Conservation (phyloP, 495 filamentous ascomycete genomes). For the Baudoinia panamericana region DNA sequence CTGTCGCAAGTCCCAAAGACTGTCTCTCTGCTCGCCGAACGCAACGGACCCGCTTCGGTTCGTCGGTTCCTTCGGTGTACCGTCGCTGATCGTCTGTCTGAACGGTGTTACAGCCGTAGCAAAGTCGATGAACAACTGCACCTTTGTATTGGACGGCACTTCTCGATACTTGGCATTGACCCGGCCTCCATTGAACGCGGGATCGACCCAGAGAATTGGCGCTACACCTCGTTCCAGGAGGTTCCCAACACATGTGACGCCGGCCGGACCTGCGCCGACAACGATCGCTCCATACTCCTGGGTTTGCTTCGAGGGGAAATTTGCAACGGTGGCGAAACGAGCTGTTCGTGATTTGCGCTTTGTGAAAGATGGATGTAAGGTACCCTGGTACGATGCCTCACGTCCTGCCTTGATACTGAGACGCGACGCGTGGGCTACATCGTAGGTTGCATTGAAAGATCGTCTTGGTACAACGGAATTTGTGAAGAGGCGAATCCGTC, state of each 20-base stretch:
- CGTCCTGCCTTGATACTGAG: too few species aligned
- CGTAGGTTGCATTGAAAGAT: too few species aligned
- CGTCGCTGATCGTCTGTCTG: slow-evolving; percentile 11
- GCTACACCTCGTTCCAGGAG: slow-evolving; percentile 14
- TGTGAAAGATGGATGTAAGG: neutral
- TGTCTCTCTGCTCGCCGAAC: slow-evolving; percentile 7
- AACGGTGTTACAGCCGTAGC: slow-evolving; percentile 16
- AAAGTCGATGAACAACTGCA: slow-evolving; percentile 15
- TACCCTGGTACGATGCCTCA: too few species aligned
- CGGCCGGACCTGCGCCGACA: slow-evolving; percentile 18
- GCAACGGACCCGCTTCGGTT: too few species aligned
- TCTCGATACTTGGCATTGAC: slow-evolving; percentile 17
- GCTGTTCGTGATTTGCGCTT: neutral
- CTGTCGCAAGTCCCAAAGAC: slow-evolving; percentile 5
- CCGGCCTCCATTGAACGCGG: slow-evolving; percentile 16
- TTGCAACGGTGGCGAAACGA: neutral
- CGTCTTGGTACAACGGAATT: too few species aligned
- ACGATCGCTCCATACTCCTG: slow-evolving; percentile 16
- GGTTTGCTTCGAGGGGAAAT: neutral
- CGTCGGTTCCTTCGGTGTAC: too few species aligned
- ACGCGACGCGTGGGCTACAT: too few species aligned
- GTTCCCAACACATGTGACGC: slow-evolving; percentile 17
- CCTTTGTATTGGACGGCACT: slow-evolving; percentile 20
- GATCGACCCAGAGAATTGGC: slow-evolving; percentile 20
- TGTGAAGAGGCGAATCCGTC: too few species aligned